Evolutionary conservation across 192 early-diverging fungal species (phyloP), one percentile per base, ranked within the genome.

Genomic region (Spinellus fusiger): DNA sequence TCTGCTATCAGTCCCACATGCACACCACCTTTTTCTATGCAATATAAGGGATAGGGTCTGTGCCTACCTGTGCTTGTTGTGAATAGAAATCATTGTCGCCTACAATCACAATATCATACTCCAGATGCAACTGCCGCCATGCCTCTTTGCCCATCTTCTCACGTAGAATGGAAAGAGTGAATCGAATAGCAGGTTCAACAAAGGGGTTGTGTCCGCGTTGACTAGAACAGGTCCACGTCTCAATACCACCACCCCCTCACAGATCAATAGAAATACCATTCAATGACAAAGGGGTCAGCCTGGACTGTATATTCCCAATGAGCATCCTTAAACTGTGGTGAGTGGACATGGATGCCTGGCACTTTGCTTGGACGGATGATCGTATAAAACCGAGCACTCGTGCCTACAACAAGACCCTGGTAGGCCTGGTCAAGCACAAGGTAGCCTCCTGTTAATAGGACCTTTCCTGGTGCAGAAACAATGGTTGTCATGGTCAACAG

Each of bases 41-140:
- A n/a, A n/a, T n/a, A n/a, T n/a, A n/a, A n/a, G n/a, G n/a, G n/a
- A n/a, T n/a, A n/a, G n/a, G n/a, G n/a, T n/a, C n/a, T n/a, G n/a
- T n/a, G n/a, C n/a, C n/a, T 69, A 92, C 84, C 84, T 92, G 83
- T 18, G 80, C 82, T n/a, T 87, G 80, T 77, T 98, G 95, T 13
- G 97, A 99, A 72, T 99, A 99, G 73, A 99, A 99, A 73, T 99
- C 97, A 65, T 98, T 99, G 77, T 92, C 84, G n/a, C 90, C 95
- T 18, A 89, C 68, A 44, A 99, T 87, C 9, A 77, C 65, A 40
- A 99, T 85, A 49, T 81, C 79, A 16, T 95, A 69, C 10, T 89
- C 85, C 15, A 34, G 28, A 9, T 34, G 54, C 1, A 80, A 28
- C 26, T 62, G 65, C 23, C 50, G 8, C 38, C 80, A 73, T 5